Conservation (phyloP, 1,284 basidiomycete species). For the Grifola frondosa region DNA sequence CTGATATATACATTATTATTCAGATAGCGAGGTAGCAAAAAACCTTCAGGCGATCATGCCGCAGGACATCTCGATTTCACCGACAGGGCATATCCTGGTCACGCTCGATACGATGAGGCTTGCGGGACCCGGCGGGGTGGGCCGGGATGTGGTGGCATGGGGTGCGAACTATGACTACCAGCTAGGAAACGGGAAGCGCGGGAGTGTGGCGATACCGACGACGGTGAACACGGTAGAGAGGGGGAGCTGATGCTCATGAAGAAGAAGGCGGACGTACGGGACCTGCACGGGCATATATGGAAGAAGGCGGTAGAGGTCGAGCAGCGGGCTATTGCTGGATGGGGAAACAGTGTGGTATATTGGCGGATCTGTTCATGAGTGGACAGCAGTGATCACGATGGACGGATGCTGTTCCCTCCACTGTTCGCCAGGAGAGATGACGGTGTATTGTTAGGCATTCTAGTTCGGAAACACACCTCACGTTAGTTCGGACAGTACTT, state of each 20-base stretch:
- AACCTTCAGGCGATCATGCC: constrained; percentile 70
- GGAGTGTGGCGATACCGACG: constrained; percentile 71
- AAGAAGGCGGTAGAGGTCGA: constrained; percentile 66
- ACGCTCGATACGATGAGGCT: constrained; percentile 65
- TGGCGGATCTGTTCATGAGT: constrained; percentile 57
- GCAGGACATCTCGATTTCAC: constrained; percentile 68
- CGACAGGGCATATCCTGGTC: constrained; percentile 77
- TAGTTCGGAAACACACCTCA: too few species aligned
- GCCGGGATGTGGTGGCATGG: constrained; percentile 67
- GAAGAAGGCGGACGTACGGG: constrained; percentile 57
- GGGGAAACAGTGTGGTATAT: constrained; percentile 68
- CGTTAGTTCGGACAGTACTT: too few species aligned
- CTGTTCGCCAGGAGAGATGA: too few species aligned
- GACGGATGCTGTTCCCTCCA: too few species aligned
- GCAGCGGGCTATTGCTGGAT: constrained; percentile 65
- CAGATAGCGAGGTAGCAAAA: constrained; percentile 69
- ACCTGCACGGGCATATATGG: constrained; percentile 67
- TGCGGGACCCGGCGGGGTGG: constrained; percentile 46
- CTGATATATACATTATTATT: background rate
- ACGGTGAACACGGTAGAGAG: constrained; percentile 50
- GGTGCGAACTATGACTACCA: constrained; percentile 76
- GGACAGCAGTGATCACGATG: background rate
- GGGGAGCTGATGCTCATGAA: constrained; percentile 55
- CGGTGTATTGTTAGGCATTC: too few species aligned
- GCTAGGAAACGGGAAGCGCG: constrained; percentile 83